These are phyloP conservation scores for Oenanthe javanica DNA, from an alignment of 140 eudicot species.

Conservation along the genomic window DNA sequence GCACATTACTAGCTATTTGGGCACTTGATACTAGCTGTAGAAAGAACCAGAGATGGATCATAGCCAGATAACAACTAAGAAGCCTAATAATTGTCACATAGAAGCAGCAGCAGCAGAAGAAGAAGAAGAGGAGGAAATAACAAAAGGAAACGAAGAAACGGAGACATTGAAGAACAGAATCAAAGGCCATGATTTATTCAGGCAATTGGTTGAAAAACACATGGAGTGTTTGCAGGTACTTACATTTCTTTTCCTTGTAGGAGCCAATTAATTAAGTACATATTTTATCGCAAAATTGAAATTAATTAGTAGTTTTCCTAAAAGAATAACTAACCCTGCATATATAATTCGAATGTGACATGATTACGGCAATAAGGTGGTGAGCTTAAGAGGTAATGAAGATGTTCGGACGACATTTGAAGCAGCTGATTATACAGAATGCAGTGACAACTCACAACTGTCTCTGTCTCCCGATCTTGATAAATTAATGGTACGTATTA, in stretches of 20 bases:
- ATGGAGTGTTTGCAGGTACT: constrained; percentile 15
- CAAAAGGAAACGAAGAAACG: too few relatives aligned
- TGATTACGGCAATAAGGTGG: not conserved
- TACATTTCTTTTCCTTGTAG: not conserved
- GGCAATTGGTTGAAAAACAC: constrained; percentile 11
- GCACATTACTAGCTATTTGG: not conserved
- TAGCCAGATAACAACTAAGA: not conserved
- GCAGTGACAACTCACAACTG: not conserved
- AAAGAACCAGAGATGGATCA: not conserved
- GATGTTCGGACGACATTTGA: not conserved
- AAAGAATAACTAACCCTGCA: not conserved
- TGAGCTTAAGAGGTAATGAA: not conserved
- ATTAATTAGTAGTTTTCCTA: too few relatives aligned
- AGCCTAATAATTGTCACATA: not conserved
- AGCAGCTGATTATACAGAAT: not conserved
- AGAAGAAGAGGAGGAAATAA: not conserved
- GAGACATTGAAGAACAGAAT: constrained; percentile 12
- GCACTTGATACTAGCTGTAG: not conserved
- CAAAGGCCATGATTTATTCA: constrained; percentile 13
- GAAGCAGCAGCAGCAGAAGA: not conserved
- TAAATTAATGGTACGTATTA: constrained; percentile 16
- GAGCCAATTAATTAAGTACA: too few relatives aligned
- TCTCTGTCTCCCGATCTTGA: constrained; percentile 11
- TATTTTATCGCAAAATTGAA: too few relatives aligned
- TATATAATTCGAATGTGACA: not conserved